Evolutionary conservation across 176 grass and related monocot species (phyloP), one percentile per base, ranked within the genome.

Genomic region (Metroxylon sagu): DNA sequence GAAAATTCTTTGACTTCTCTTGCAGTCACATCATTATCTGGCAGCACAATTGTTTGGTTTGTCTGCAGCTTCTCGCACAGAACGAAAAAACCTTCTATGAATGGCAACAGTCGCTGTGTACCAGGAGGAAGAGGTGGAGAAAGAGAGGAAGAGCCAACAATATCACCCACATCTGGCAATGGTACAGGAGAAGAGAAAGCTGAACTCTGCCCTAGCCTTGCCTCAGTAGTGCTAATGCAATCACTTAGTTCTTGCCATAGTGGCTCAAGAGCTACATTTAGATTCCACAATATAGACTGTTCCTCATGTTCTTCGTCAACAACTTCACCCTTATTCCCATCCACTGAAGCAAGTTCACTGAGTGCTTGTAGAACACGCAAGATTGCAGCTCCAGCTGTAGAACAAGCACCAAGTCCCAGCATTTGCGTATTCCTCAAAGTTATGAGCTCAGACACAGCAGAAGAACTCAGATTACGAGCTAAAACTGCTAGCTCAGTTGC

Each of bases 1-100:
- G 48, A 52, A 54, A 57, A 51, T 55, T 85, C 76, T 80, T 82
- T 85, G 50, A 67, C 71, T 78, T 80, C 80, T 54, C 67, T 68
- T 29, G 83, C 83, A 62, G 64, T 77, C 28, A 67, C 76, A 56
- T 64, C 75, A 59, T 60, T 79, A 71, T 92, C 88, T 71, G 84
- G 78, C 57, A 71, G 79, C 18, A 64, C 21, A 63, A 72, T 73
- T 64, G 77, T 53, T 77, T 82, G 83, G 71, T 76, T 85, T 71
- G 69, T 74, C 50, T 86, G 88, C 59, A 92, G 73, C 62, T 80
- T 92, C 80, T 92, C 88, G 15, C 83, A 86, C 18, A 92, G 56
- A 61, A 92, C 76, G 74, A 92, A 92, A 56, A 83, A 92, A 16
- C 83, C 85, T 74, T 92, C 88, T 54, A 92, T 92, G 72, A 83